Evolutionary conservation across 2,329 filamentous ascomycete species (phyloP), one percentile per base, ranked within the genome.

Genomic region (Fusarium sp.): DNA sequence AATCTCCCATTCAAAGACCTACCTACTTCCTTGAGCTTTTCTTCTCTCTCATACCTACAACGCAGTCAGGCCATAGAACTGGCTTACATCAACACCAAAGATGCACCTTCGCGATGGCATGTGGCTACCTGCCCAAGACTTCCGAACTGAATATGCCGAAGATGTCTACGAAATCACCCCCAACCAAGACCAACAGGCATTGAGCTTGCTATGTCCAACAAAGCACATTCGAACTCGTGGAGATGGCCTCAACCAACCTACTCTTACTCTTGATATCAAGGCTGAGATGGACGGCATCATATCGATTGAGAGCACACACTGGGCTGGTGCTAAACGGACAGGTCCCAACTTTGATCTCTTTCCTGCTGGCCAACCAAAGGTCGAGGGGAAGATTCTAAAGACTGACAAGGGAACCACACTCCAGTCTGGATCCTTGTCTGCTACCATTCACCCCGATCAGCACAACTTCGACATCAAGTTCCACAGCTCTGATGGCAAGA

Each of bases 131-230:
- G 88, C 86, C 60, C 86, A 89, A 77, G 86, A 85, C 65, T 84
- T 89, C 76, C 82, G 83, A 52, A 83, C 89, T 27, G 87, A 91
- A 74, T 91, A 91, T 71, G 90, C 89, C 34, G 89, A 91, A 78
- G 88, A 91, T 65, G 82, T 91, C 18, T 85, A 86, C 71, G 82
- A 82, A 25, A 78, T 83, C 58, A 83, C 83, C 4, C 76, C 85
- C 55, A 82, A 79, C 3, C 77, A 82, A 27, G 81, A 81, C 65
- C 80, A 81, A 20, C 83, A 83, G 63, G 81, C 81, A n/a, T 64
- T 89, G 56, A 84, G 80, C 30, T 80, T 90, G 34, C 80, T 89
- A 4, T 90, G 87, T 70, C 87, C 87, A 7, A 87, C 84, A 4
- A 83, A 79, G 65, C 83, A 87, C 62, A 86, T 89, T 61, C 79